Base-by-base conservation (phyloP, 1,284 basidiomycete species). In the Mycena citricolor region DNA sequence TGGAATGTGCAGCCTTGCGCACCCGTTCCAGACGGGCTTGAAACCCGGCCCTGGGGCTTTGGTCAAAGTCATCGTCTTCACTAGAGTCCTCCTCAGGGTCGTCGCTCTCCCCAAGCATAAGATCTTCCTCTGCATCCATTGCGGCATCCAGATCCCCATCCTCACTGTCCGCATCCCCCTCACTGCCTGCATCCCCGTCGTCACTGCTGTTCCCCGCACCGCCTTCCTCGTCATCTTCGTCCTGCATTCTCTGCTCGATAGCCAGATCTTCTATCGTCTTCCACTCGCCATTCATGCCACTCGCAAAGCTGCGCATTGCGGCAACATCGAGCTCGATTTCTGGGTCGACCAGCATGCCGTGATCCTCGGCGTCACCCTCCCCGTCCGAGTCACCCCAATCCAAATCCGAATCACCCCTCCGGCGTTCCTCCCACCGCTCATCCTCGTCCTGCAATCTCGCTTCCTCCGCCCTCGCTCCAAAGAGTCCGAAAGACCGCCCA, bases 201-300 rank as follows among this genome's bases (percentile, higher is more conserved):
- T 61, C 63, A 0, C 57, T 62, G 31, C 66, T 64, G 6, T 54
- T 58, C 39, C 47, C 46, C n/a, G 46, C 50, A 23, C 51, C 54
- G 14, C 52, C 59, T 10, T 53, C 58, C 24, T 61, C 66, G 31
- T 66, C 76, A 52, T 86, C 83, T 51, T 86, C 83, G 33, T 48
- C 51, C 44, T 54, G 62, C 60, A 86, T 76, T 52, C 59, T 63
- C 45, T 71, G 69, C 42, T 62, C 69, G 58, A 83, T 82, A 34
- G 66, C 73, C 19, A 88, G 56, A 63, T 89, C 86, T 55, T 81
- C 83, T 64, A 81, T 79, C n/a, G 79, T 83, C 31, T 75, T 61
- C 52, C 75, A 74, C 32, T 55, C 58, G 2, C 70, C 63, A 60
- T 84, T 73, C 39, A 79, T 75, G 7, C 82, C 72, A 34, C 67